These are phyloP conservation scores for Cutaneotrichosporon cyanovorans DNA, from an alignment of 1,284 basidiomycete species.

Conservation along the genomic window DNA sequence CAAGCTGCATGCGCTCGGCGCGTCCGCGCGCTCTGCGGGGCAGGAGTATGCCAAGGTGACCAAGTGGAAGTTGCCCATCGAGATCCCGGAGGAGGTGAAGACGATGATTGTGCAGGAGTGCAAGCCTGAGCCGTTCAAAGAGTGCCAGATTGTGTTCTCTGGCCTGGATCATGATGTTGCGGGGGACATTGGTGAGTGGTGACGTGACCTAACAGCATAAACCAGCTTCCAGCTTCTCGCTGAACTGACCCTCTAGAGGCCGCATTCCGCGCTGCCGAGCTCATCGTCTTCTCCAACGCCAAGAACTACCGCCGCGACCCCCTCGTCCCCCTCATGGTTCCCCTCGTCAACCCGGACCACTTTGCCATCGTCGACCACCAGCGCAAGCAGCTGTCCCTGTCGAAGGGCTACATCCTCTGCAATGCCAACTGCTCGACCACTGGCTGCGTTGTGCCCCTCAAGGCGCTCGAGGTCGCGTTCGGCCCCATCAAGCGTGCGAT, in stretches of 20 bases:
- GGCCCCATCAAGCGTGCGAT: slow-evolving; percentile 85
- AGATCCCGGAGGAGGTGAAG: slow-evolving; percentile 63
- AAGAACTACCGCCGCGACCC: slow-evolving; percentile 94
- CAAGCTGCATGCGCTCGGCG: slow-evolving; percentile 75
- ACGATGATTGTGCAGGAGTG: slow-evolving; percentile 74
- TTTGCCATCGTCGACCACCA: slow-evolving; percentile 80
- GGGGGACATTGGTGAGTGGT: slow-evolving; percentile 74
- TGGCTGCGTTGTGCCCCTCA: slow-evolving; percentile 83
- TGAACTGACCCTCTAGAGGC: slow-evolving; percentile 55
- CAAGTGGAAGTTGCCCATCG: slow-evolving; percentile 82
- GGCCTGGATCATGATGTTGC: slow-evolving; percentile 92
- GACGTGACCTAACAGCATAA: neutral
- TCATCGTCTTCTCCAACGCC: slow-evolving; percentile 95
- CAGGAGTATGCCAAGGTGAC: slow-evolving; percentile 71
- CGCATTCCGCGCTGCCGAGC: slow-evolving; percentile 77
- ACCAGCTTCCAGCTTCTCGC: too few species aligned
- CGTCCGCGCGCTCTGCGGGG: slow-evolving; percentile 79
- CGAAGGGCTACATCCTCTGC: slow-evolving; percentile 90
- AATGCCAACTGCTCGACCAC: slow-evolving; percentile 99
- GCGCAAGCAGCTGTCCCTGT: slow-evolving; percentile 60
- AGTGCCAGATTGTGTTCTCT: slow-evolving; percentile 86
- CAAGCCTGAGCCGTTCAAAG: slow-evolving; percentile 64
- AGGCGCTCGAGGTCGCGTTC: slow-evolving; percentile 84
- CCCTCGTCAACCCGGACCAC: slow-evolving; percentile 87
- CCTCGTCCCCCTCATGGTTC: slow-evolving; percentile 91